phyloP scores from a whole-genome alignment of 768 basidiomycete species.

The Clavaria fumosa region DNA sequence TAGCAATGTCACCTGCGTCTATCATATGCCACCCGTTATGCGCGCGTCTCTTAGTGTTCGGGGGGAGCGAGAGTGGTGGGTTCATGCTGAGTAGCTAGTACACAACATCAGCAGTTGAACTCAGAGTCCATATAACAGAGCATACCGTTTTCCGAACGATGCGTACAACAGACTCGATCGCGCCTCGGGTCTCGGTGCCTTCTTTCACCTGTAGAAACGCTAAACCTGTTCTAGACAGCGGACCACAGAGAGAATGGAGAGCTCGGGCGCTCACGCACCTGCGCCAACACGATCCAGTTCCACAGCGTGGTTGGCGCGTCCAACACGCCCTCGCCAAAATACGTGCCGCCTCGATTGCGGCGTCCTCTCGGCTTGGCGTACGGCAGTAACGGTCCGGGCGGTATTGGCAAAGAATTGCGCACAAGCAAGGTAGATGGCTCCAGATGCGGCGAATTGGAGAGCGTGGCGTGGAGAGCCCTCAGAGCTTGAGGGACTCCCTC shows the following conservation, averaged over 20 bases:
- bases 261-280: too few species aligned
- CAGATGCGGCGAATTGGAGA: slow-evolving; percentile 50
- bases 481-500: slow-evolving; percentile 35
- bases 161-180: slow-evolving; percentile 60
- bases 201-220: slow-evolving; percentile 90
- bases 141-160: slow-evolving; percentile 55
- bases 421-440: slow-evolving; percentile 46
- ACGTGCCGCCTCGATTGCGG: slow-evolving; percentile 51
- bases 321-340: slow-evolving; percentile 43
- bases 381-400: slow-evolving; percentile 48
- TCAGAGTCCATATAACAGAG: slow-evolving; percentile 9
- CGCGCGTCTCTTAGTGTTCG: slow-evolving; percentile 43
- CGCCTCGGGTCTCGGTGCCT: slow-evolving; percentile 66
- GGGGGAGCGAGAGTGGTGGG: slow-evolving; percentile 45
- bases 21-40: slow-evolving; percentile 75
- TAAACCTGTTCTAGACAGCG: too few species aligned
- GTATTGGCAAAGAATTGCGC: slow-evolving; percentile 30
- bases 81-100: slow-evolving; percentile 38
- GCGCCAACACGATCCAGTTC: slow-evolving; percentile 63
- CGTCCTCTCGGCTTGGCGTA: slow-evolving; percentile 40
- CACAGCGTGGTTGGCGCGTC: slow-evolving; percentile 46
- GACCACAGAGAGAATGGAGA: too few species aligned
- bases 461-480: slow-evolving; percentile 38
- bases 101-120: slow-evolving; percentile 2
- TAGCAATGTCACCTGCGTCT: slow-evolving; percentile 66